Evolutionary conservation across 1,284 basidiomycete genomes (phyloP), one percentile per base, ranked within the genome.

Genomic region (Laetiporus sulphureus): DNA sequence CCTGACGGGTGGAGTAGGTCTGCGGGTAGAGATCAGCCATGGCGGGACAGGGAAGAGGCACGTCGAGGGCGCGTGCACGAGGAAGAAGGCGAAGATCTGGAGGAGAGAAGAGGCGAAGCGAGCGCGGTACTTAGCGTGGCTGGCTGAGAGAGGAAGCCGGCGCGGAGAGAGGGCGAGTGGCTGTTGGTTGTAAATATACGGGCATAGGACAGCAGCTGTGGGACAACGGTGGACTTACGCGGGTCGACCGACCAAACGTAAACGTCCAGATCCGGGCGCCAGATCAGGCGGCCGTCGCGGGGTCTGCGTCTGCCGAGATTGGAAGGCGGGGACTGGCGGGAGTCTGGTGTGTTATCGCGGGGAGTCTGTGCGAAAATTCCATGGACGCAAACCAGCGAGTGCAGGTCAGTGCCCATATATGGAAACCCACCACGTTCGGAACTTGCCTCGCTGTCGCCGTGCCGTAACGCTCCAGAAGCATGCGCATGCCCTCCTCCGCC

Each of bases 21-120:
- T 76, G 75, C 53, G 80, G 78, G 63, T 82, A 83, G 68, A 83
- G 76, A 71, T 83, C 83, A 58, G 75, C 75, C 73, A 78, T 78
- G 57, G 63, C 45, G 55, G 56, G 61, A 60, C 60, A 57, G 61
- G 52, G 59, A 59, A 55, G 57, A 59, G 58, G 59, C 60, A 55
- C 58, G 61, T 57, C 58, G 51, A 55, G 8, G 25, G 25, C 13
- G 8, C 13, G 25, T 13, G 25, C 25, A 27, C 25, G 47, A 57
- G 48, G 55, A 55, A 50, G 55, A 49, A 53, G 61, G 46, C 48
- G 46, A 47, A 45, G 45, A 39, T 48, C 46, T 46, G 48, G 51
- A 47, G 53, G 66, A 59, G 65, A 56, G 66, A 67, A 56, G 40
- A 45, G 41, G 34, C 30, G 35, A 21, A 33, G 18, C 37, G 38